phyloP scores from a whole-genome alignment of 305 asterid species.

The Fraxinus paxiana region DNA sequence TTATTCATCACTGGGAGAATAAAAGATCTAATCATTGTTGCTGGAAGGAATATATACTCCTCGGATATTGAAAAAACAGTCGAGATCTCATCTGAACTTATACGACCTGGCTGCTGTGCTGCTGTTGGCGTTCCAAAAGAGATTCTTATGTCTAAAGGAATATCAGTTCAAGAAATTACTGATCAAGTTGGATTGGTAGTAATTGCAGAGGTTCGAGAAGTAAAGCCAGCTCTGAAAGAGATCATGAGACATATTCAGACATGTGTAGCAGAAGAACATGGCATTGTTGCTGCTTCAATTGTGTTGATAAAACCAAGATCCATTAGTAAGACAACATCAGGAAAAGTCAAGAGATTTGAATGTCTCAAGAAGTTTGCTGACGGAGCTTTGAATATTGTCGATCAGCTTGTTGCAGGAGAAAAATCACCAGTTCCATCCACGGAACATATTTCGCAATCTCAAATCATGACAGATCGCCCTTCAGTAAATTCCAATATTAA shows the following conservation, averaged over 20 bases:
- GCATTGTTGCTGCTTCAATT: slow-evolving; percentile 41
- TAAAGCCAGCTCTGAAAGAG: slow-evolving; percentile 31
- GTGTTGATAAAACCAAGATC: slow-evolving; percentile 52
- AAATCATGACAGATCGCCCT: slow-evolving; percentile 5
- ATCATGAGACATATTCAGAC: slow-evolving; percentile 38
- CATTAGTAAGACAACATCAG: slow-evolving; percentile 69
- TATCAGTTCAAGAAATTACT: slow-evolving; percentile 42
- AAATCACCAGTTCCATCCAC: slow-evolving; percentile 13
- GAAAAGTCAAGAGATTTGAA: slow-evolving; percentile 68
- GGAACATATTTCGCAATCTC: slow-evolving; percentile 18
- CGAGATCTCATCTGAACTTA: slow-evolving; percentile 49
- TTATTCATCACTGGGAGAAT: slow-evolving; percentile 63
- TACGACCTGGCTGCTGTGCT: slow-evolving; percentile 82
- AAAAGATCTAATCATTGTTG: slow-evolving; percentile 65
- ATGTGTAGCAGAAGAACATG: slow-evolving; percentile 63
- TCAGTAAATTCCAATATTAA: slow-evolving; percentile 20
- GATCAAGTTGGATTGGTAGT: slow-evolving; percentile 63
- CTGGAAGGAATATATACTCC: slow-evolving; percentile 62
- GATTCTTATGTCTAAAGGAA: slow-evolving; percentile 46
- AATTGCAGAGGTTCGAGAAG: slow-evolving; percentile 64
- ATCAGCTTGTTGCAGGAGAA: slow-evolving; percentile 27
- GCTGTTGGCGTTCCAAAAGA: slow-evolving; percentile 67
- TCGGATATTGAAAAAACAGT: slow-evolving; percentile 70
- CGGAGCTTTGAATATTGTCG: slow-evolving; percentile 45
- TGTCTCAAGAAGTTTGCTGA: slow-evolving; percentile 50